Evolutionary conservation across 768 basidiomycete species (phyloP).

Genomic region (Tricholoma furcatifolium): DNA sequence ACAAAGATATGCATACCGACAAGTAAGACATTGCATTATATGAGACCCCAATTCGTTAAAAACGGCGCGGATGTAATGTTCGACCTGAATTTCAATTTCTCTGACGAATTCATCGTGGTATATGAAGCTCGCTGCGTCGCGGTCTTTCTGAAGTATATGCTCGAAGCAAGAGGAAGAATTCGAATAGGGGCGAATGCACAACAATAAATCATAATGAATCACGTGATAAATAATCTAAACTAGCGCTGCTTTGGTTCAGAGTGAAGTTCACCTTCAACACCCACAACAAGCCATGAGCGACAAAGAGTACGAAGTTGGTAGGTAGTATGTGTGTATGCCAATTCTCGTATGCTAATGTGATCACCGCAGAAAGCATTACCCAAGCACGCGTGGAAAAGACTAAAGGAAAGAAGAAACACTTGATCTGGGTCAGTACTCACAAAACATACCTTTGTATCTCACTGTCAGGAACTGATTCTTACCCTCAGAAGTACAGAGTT

Average conservation of each 20-base stretch:
- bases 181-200: too few species aligned
- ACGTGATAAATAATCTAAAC: conserved; percentile 7
- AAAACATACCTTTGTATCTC: conserved; percentile 4
- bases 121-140: too few species aligned
- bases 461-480: conserved; percentile 4
- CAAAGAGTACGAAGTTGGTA: conserved; percentile 69
- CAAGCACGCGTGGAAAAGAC: conserved; percentile 49
- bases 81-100: too few species aligned
- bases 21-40: conserved; percentile 9
- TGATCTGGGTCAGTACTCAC: conserved; percentile 47
- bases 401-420: conserved; percentile 40
- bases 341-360: not conserved
- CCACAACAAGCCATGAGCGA: conserved; percentile 24
- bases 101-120: not conserved
- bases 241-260: not conserved
- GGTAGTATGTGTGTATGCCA: conserved; percentile 23
- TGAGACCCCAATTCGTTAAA: not conserved
- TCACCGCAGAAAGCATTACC: conserved; percentile 46
- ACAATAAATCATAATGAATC: not conserved
- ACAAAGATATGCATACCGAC: not conserved
- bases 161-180: not conserved
- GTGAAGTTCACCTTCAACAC: not conserved
- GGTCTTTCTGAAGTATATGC: too few species aligned
- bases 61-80: too few species aligned
- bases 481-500: conserved; percentile 51